Percentiles rank a stretch among this genome's conserved stretches.
Conservation (phyloP, 257 asterid species). For the Fraxinus cuspidata region DNA sequence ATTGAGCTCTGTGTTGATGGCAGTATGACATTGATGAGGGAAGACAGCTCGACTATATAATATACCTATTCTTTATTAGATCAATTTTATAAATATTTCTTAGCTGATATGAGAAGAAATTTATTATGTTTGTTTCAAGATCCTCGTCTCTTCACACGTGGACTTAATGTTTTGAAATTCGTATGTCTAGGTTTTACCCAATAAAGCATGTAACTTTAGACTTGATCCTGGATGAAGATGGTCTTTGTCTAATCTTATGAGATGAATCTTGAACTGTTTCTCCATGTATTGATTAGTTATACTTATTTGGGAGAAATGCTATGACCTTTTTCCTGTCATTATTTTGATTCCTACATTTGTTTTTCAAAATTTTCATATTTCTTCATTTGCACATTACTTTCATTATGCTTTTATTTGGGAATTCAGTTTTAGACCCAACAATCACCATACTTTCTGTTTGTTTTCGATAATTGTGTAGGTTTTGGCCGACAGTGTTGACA, state of each 20-base stretch:
- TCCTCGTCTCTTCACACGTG: no score
- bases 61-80: no score
- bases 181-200: background rate
- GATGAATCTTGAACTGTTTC: background rate
- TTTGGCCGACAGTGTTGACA: conserved; percentile 81
- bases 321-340: background rate
- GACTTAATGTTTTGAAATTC: background rate
- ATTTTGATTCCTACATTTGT: background rate
- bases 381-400: background rate
- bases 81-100: no score
- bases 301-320: background rate
- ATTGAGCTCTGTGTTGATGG: no score
- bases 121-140: no score
- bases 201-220: background rate
- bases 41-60: no score
- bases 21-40: no score
- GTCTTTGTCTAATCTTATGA: background rate
- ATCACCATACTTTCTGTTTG: conserved; percentile 23
- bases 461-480: conserved; percentile 59
- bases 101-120: no score
- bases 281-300: background rate
- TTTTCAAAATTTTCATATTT: background rate
- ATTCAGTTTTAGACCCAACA: background rate
- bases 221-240: background rate
- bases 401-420: background rate